These are phyloP conservation scores for Afroboletus lepidellus DNA, from an alignment of 1,284 basidiomycete species.

Conservation along the genomic window DNA sequence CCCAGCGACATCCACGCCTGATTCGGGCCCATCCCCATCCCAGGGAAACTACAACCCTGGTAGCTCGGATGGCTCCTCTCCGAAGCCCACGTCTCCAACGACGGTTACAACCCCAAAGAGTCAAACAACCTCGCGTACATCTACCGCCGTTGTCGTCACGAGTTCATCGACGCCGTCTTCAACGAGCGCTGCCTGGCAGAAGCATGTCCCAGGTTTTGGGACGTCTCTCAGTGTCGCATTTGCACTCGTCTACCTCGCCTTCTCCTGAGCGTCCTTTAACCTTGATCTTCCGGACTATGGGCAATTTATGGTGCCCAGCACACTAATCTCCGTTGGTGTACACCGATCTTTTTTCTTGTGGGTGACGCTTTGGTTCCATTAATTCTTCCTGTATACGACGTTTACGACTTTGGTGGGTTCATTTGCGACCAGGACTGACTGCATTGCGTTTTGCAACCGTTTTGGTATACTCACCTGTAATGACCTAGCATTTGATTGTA, in stretches of 20 bases:
- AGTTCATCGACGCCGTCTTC: slow-evolving; percentile 10
- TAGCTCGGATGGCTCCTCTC: background rate
- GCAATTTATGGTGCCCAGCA: slow-evolving; percentile 8
- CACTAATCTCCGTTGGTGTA: slow-evolving; percentile 12
- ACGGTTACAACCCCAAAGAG: slow-evolving; percentile 1
- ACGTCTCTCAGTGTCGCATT: slow-evolving; percentile 18
- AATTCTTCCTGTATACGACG: slow-evolving; percentile 18
- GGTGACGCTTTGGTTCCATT: slow-evolving; percentile 10
- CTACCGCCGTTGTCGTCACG: slow-evolving; percentile 7
- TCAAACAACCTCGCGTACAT: slow-evolving; percentile 4
- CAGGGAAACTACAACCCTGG: background rate
- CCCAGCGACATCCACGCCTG: slow-evolving; percentile 14
- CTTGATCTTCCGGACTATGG: slow-evolving; percentile 11
- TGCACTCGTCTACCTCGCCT: slow-evolving; percentile 13
- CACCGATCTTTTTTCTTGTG: slow-evolving; percentile 16
- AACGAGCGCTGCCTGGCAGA: slow-evolving; percentile 28
- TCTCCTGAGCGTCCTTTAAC: slow-evolving; percentile 20
- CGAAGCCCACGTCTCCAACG: background rate
- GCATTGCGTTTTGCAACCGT: slow-evolving; percentile 7
- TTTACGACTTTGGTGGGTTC: slow-evolving; percentile 17
- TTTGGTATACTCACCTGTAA: slow-evolving; percentile 25
- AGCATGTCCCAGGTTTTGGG: slow-evolving; percentile 14
- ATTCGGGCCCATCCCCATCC: slow-evolving; percentile 7
- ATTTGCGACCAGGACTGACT: slow-evolving; percentile 12
- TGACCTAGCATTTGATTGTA: slow-evolving; percentile 27